phyloP scores from a whole-genome alignment of 73 alveolate genomes.

The Stentor coeruleus region DNA sequence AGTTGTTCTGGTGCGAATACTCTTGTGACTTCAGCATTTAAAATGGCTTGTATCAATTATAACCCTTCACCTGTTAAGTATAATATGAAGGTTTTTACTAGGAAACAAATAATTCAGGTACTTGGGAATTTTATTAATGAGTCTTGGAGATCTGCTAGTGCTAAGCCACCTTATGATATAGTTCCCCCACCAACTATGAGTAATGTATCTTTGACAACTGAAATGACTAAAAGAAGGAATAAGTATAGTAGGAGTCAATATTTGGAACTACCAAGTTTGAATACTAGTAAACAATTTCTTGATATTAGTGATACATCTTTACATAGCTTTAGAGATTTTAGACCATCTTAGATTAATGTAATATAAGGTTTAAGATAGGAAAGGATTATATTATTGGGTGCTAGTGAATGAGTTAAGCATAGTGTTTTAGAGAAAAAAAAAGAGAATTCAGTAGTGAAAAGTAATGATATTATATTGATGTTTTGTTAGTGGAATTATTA shows the following conservation, averaged over 20 bases:
- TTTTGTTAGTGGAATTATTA: no score
- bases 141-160: constrained; percentile 19
- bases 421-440: no score
- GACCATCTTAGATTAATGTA: no score
- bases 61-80: constrained; percentile 37
- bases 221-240: neutral
- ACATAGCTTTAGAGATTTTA: neutral
- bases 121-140: constrained; percentile 13
- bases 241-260: neutral
- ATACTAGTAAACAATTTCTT: neutral
- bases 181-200: constrained; percentile 9
- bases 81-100: neutral
- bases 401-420: no score
- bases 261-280: neutral
- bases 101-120: neutral
- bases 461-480: no score
- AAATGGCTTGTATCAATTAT: constrained; percentile 59
- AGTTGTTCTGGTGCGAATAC: constrained; percentile 52
- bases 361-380: no score
- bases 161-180: neutral
- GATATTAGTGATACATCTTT: neutral
- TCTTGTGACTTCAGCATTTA: constrained; percentile 35
- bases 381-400: no score
- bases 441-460: no score
- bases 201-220: neutral